Conservation (phyloP, 345 rosid genomes). For the Populus pruinosa region DNA sequence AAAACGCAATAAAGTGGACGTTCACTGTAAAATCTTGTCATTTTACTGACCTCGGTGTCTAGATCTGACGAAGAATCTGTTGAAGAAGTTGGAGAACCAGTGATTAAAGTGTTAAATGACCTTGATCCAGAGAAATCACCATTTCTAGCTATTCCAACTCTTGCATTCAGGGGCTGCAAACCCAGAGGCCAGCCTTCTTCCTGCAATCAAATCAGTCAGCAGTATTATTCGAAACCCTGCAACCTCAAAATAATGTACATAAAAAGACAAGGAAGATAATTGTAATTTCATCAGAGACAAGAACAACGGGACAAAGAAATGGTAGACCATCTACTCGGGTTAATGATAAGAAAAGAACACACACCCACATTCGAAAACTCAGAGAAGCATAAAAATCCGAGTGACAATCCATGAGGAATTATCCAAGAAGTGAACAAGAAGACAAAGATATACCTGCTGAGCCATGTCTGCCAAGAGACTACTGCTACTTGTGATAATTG, state of each 20-base stretch:
- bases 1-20: background rate
- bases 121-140: conserved; percentile 36
- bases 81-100: conserved; percentile 42
- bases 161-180: conserved; percentile 40
- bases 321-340: conserved; percentile 7
- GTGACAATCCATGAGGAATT: conserved; percentile 16
- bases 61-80: conserved; percentile 52
- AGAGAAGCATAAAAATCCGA: conserved; percentile 1
- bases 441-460: conserved; percentile 33
- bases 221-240: background rate
- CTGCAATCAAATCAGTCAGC: conserved; percentile 21
- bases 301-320: conserved; percentile 6
- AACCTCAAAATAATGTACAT: background rate
- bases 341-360: conserved; percentile 21
- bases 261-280: background rate
- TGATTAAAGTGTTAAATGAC: conserved; percentile 42
- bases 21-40: background rate
- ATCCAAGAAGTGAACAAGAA: conserved; percentile 12
- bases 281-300: conserved; percentile 15
- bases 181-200: conserved; percentile 58
- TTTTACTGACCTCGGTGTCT: conserved; percentile 54
- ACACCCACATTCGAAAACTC: conserved; percentile 5
- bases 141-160: conserved; percentile 34
- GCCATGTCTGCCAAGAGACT: conserved; percentile 15
- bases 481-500: background rate